Percentiles rank a stretch among this genome's conserved stretches.
Conservation (phyloP, 768 basidiomycete genomes). For the Mycena vulgaris region DNA sequence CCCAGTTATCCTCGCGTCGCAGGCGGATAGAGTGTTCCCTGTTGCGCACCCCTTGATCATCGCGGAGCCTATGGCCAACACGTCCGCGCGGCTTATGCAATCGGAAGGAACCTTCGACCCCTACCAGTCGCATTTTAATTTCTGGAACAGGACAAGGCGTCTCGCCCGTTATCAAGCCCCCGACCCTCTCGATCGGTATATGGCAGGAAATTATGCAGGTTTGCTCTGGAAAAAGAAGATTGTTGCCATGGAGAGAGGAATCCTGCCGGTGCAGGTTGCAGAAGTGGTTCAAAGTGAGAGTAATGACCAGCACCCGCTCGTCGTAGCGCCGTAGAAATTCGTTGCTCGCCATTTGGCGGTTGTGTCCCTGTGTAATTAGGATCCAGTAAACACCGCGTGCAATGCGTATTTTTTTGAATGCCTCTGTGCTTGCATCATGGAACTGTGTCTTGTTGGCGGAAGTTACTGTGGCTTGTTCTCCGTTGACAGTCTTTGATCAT, state of each 20-base stretch:
- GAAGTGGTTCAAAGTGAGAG: background rate
- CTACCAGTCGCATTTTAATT: background rate
- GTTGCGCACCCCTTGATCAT: background rate
- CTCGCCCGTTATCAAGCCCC: background rate
- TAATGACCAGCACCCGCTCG: background rate
- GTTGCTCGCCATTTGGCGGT: no score
- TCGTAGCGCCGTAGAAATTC: background rate
- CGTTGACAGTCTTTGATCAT: no score
- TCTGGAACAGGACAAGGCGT: background rate
- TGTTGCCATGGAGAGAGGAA: slow-evolving; percentile 27
- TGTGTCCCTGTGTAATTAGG: no score
- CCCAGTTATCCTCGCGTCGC: slow-evolving; percentile 9
- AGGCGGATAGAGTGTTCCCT: slow-evolving; percentile 3
- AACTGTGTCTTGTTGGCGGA: no score
- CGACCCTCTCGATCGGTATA: slow-evolving; percentile 9
- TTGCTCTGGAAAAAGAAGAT: slow-evolving; percentile 33
- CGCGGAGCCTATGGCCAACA: slow-evolving; percentile 16
- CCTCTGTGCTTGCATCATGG: no score
- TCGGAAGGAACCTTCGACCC: slow-evolving; percentile 9
- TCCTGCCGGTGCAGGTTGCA: background rate
- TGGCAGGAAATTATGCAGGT: background rate
- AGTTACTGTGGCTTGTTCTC: no score
- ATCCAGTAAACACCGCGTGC: no score
- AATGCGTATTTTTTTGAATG: no score
- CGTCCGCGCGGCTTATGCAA: slow-evolving; percentile 27